phyloP scores from a whole-genome alignment of 108 stramenopile species.

The Craspedostauros australis region DNA sequence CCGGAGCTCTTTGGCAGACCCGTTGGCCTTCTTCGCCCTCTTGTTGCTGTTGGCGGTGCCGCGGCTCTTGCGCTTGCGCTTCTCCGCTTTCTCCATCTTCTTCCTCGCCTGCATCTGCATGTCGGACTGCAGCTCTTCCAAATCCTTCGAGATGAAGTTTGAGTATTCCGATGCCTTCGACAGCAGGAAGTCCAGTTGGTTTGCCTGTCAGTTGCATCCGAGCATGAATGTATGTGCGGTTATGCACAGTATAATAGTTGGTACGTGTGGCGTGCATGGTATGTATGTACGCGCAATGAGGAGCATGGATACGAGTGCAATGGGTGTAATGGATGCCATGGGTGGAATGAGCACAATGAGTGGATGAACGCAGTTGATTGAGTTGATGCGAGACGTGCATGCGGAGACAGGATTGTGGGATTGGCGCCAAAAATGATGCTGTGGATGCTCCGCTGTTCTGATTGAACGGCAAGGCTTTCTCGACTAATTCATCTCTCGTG shows the following conservation, averaged over 20 bases:
- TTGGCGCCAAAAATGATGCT: too few species aligned
- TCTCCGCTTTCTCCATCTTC: conserved; percentile 32
- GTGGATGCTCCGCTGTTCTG: too few species aligned
- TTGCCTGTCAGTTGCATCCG: conserved; percentile 30
- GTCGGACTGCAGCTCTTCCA: conserved; percentile 68
- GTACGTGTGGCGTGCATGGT: neutral
- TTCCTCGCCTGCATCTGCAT: conserved; percentile 49
- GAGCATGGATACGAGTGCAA: neutral
- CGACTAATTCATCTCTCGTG: too few species aligned
- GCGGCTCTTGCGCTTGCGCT: conserved; percentile 44
- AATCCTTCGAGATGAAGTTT: conserved; percentile 76
- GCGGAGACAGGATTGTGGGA: too few species aligned
- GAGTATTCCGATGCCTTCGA: conserved; percentile 81
- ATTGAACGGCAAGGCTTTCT: too few species aligned
- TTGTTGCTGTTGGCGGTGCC: conserved; percentile 8
- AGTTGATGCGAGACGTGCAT: too few species aligned
- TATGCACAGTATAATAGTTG: neutral
- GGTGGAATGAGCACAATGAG: neutral
- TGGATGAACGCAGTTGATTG: too few species aligned
- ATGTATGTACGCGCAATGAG: neutral
- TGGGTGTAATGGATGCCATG: neutral
- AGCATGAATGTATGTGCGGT: neutral
- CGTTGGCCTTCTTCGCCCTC: conserved; percentile 45
- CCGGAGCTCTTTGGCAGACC: conserved; percentile 45
- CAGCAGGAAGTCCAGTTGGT: conserved; percentile 81